A percentile compares a stretch with the other conserved stretches of the same genome.
These are phyloP conservation scores for Esteya vermicola DNA, from an alignment of 2,329 filamentous ascomycete genomes.

Conservation along the genomic window DNA sequence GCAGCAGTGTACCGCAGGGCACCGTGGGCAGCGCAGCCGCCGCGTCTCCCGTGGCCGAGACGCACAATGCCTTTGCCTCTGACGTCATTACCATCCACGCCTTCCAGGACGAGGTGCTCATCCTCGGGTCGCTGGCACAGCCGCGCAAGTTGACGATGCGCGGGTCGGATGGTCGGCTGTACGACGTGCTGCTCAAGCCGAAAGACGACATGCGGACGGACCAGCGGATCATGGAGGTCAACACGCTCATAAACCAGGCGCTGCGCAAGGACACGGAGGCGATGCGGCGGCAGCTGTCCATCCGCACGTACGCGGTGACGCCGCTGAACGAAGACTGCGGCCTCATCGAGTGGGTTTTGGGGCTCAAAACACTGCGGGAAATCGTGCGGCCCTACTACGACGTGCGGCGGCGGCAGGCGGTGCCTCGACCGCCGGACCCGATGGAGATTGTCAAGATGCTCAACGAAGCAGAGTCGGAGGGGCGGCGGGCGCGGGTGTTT, in stretches of 20 bases:
- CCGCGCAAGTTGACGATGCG: conserved; percentile 79
- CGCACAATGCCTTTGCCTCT: conserved; percentile 75
- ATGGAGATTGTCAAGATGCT: conserved; percentile 44
- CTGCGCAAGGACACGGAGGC: conserved; percentile 85
- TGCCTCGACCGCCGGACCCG: conserved; percentile 59
- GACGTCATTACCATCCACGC: conserved; percentile 71
- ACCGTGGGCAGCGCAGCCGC: no score
- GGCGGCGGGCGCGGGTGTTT: conserved; percentile 56
- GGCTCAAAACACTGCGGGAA: conserved; percentile 84
- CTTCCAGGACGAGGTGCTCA: conserved; percentile 78
- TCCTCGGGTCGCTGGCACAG: conserved; percentile 82
- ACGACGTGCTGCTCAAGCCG: conserved; percentile 89
- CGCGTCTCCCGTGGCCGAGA: conserved; percentile 43
- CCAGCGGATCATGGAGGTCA: conserved; percentile 98
- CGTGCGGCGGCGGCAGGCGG: conserved; percentile 60
- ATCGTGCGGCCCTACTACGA: conserved; percentile 40
- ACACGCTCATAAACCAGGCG: conserved; percentile 91
- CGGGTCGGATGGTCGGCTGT: conserved; percentile 76
- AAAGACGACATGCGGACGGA: conserved; percentile 97
- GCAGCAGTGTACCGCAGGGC: no score
- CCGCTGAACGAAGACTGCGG: conserved; percentile 96
- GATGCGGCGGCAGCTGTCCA: conserved; percentile 79
- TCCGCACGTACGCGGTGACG: conserved; percentile 93
- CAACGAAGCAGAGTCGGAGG: conserved; percentile 46
- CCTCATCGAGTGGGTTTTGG: conserved; percentile 96